Base-by-base conservation (phyloP, 305 asterid species). In the Caryopteris hybrid region DNA sequence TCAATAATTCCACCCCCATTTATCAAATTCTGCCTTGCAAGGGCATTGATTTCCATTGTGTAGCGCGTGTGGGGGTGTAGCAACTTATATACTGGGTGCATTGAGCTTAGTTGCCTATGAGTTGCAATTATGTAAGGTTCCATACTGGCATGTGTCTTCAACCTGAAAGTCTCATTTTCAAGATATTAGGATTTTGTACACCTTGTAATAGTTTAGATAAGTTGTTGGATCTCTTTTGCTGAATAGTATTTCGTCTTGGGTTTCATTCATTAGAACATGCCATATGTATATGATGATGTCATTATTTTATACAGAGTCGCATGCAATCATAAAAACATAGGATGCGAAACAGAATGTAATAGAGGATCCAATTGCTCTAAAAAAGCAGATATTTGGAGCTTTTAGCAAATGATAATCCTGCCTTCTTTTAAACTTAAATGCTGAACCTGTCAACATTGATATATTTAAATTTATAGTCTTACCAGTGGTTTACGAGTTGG, bases 51-150 rank as follows among this genome's bases (percentile, higher is more conserved):
- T 68, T 88, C 95, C 85, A 88, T 51, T 16, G 96, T 91, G 78
- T 91, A 91, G 42, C 95, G 95, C 89, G 84, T 86, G 58, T 91
- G 97, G 29, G 97, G 97, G 75, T 84, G 90, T 18, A 91, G 89
- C 70, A 91, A 77, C 76, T 91, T 88, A 71, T 76, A 75, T 53
- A 91, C 56, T 0, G 97, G 97, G 75, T 91, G 97, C 86, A 91
- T 79, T 11, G 87, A 75, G 86, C 96, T 91, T 58, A 91, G 90
- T 74, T 91, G 96, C 78, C 97, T 85, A 57, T 91, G 79, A 2
- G 96, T 80, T 27, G 97, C 96, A 21, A 90, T 88, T 58, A 88
- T 88, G 46, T 86, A 88, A 67, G 95, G 88, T 51, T 86, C 92
- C 80, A 74, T 75, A 25, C 83, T 71, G 13, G 97, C 96, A 74